These are phyloP conservation scores for Berberis vulgaris DNA, from an alignment of 164 flowering plant species.

Conservation along the genomic window DNA sequence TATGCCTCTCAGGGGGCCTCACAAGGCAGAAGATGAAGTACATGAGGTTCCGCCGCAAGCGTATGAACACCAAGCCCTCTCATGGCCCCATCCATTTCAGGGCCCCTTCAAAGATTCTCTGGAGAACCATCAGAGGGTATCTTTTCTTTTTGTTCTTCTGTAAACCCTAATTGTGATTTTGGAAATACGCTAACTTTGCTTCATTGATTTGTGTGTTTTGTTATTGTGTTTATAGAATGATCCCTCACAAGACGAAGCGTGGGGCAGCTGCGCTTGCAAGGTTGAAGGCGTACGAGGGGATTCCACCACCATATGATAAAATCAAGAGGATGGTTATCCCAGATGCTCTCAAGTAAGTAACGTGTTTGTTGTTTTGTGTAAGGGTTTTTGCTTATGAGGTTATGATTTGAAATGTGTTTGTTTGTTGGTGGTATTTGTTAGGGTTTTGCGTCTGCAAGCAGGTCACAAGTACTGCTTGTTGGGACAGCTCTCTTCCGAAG, in stretches of 20 bases:
- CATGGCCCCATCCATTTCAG: conserved; percentile 94
- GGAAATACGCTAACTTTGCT: no score
- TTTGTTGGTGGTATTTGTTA: conserved; percentile 10
- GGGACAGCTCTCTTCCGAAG: conserved; percentile 68
- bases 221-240: conserved; percentile 42
- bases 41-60: conserved; percentile 60
- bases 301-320: conserved; percentile 83
- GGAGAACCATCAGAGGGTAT: conserved; percentile 88
- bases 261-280: conserved; percentile 87
- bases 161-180: not conserved
- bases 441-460: conserved; percentile 88
- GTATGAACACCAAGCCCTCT: conserved; percentile 91
- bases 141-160: not conserved
- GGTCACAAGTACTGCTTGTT: conserved; percentile 87
- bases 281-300: conserved; percentile 74
- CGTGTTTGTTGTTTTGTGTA: not conserved
- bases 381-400: not conserved
- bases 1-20: conserved; percentile 76
- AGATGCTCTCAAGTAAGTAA: conserved; percentile 79
- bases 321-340: conserved; percentile 85
- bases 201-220: not conserved
- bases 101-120: conserved; percentile 80
- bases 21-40: conserved; percentile 94
- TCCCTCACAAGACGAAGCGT: conserved; percentile 87
- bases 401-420: not conserved